Evolutionary conservation across 2,329 filamentous ascomycete species (phyloP).

Genomic region (Beauveria rudraprayagi): DNA sequence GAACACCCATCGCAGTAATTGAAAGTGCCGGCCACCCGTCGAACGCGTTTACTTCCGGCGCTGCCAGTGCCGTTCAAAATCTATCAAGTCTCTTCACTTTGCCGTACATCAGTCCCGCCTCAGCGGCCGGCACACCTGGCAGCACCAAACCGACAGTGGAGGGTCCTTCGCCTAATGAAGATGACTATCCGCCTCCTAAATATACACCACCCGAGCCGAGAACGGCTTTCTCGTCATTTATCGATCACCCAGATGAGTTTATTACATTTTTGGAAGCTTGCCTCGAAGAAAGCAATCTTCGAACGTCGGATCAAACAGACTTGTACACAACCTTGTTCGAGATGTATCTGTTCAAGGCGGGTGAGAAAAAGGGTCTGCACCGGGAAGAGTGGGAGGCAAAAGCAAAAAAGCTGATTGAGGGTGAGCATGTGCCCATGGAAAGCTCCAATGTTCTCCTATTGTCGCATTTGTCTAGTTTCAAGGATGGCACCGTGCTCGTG

Average conservation of each 20-base stretch:
- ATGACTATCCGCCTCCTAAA: conserved; percentile 38
- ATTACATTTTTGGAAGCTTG: conserved; percentile 89
- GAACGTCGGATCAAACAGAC: conserved; percentile 69
- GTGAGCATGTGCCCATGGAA: conserved; percentile 75
- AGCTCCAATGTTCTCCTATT: conserved; percentile 90
- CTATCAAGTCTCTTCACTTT: conserved; percentile 75
- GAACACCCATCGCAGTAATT: conserved; percentile 39
- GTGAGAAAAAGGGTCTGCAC: conserved; percentile 57
- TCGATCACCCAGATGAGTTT: conserved; percentile 87
- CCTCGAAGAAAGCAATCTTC: conserved; percentile 62
- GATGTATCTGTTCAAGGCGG: conserved; percentile 91
- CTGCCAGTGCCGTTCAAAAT: conserved; percentile 75
- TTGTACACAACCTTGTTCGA: conserved; percentile 94
- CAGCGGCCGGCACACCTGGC: conserved; percentile 42
- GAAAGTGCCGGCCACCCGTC: conserved; percentile 29
- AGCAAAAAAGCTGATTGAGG: conserved; percentile 81
- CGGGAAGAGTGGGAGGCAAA: conserved; percentile 81
- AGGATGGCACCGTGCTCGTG: conserved; percentile 83
- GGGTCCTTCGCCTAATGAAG: conserved; percentile 40
- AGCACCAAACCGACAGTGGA: conserved; percentile 40
- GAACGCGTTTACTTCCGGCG: conserved; percentile 45
- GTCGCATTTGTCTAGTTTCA: conserved; percentile 85
- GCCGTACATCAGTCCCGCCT: conserved; percentile 66
- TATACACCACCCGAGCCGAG: conserved; percentile 79
- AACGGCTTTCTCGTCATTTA: conserved; percentile 91